These are phyloP conservation scores for Paraurostyla sp. DNA, from an alignment of 73 alveolate species.

Conservation along the genomic window DNA sequence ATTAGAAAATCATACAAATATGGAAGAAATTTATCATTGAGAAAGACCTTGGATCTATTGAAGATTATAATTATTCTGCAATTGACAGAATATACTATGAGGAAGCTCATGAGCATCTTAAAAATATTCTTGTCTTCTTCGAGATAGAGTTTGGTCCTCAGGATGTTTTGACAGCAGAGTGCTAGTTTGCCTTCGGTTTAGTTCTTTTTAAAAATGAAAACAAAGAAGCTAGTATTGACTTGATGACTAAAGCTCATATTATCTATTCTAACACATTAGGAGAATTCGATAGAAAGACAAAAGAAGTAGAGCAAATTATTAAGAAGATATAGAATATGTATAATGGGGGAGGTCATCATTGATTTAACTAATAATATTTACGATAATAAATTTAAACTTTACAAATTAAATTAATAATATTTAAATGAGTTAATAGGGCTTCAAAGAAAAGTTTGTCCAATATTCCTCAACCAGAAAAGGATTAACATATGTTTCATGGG, in stretches of 20 bases:
- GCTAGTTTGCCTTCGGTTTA: conserved; percentile 72
- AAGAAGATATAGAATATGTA: conserved; percentile 53
- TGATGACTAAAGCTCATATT: conserved; percentile 68
- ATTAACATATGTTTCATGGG: conserved; percentile 22
- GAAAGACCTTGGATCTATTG: conserved; percentile 59
- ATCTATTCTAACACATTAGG: conserved; percentile 68
- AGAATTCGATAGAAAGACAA: conserved; percentile 73
- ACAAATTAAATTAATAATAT: neutral
- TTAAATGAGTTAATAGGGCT: neutral
- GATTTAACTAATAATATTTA: neutral
- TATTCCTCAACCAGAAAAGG: conserved; percentile 44
- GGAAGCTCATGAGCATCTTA: conserved; percentile 78
- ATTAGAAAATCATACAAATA: conserved; percentile 66
- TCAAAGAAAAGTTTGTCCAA: neutral
- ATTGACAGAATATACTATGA: conserved; percentile 70
- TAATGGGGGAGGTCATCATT: conserved; percentile 17
- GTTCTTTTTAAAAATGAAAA: conserved; percentile 72
- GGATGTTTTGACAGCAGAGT: conserved; percentile 73
- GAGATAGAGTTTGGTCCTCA: conserved; percentile 78
- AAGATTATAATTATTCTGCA: conserved; percentile 22
- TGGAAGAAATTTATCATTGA: conserved; percentile 77
- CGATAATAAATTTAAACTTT: neutral
- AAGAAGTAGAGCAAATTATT: conserved; percentile 62
- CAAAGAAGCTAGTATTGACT: conserved; percentile 58
- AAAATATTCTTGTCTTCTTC: conserved; percentile 68